These are phyloP conservation scores for Euphorbia celastroides DNA, from an alignment of 441 rosid species.

Conservation along the genomic window DNA sequence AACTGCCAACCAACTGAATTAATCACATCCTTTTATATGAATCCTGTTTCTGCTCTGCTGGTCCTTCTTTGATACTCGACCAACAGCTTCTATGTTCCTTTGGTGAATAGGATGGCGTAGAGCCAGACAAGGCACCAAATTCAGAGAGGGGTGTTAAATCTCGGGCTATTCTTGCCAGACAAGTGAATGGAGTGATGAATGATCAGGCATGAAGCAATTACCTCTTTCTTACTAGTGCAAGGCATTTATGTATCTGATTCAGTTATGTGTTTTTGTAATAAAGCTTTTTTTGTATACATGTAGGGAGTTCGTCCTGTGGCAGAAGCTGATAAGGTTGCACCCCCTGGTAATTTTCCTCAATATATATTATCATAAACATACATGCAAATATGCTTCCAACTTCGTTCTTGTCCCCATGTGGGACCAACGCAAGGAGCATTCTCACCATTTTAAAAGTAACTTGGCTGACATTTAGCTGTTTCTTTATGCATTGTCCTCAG, in stretches of 20 bases:
- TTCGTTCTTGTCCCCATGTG: not conserved
- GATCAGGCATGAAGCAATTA: slow-evolving; percentile 62
- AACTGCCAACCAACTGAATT: too few species aligned
- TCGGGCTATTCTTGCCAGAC: slow-evolving; percentile 71
- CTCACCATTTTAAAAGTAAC: not conserved
- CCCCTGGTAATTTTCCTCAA: slow-evolving; percentile 56
- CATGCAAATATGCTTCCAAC: not conserved
- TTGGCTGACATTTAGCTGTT: not conserved
- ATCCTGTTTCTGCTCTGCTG: too few species aligned
- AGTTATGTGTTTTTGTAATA: not conserved
- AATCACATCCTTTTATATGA: too few species aligned
- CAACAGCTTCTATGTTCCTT: too few species aligned
- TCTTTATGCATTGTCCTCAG: slow-evolving; percentile 28
- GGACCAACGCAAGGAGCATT: not conserved
- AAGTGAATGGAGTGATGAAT: slow-evolving; percentile 62
- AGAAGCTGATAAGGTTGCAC: slow-evolving; percentile 50
- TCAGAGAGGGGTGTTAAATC: slow-evolving; percentile 62
- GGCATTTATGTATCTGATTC: not conserved
- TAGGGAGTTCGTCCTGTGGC: slow-evolving; percentile 53
- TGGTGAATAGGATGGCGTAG: slow-evolving; percentile 55
- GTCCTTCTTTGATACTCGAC: too few species aligned
- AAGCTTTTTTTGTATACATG: slow-evolving; percentile 17
- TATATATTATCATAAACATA: not conserved
- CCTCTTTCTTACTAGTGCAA: not conserved
- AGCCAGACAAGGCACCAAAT: slow-evolving; percentile 57